A percentile compares a stretch with the other conserved stretches of the same genome.
Evolutionary conservation across 305 asterid species (phyloP).

Genomic region (Fraxinus angustifolia): DNA sequence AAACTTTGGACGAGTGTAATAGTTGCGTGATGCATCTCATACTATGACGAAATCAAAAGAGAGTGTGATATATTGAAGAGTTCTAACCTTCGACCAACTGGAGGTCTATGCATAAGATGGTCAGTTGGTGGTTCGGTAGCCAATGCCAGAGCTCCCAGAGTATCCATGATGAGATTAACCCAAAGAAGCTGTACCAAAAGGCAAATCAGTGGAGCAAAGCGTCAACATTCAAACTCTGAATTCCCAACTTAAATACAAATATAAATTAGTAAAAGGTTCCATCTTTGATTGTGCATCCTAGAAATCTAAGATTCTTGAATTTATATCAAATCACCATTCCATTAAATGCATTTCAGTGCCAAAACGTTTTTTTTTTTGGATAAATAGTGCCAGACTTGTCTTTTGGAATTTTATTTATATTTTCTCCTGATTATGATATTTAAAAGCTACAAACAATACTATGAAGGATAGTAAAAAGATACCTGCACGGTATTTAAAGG

Average conservation of each 20-base stretch:
- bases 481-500: conserved; percentile 97
- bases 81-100: conserved; percentile 88
- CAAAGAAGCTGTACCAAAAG: conserved; percentile 72
- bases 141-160: conserved; percentile 93
- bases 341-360: not conserved
- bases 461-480: conserved; percentile 16
- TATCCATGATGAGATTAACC: conserved; percentile 98
- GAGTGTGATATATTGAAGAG: not conserved
- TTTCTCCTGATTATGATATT: not conserved
- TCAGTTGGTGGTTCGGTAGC: conserved; percentile 99
- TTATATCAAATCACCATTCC: not conserved
- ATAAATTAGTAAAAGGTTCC: not conserved
- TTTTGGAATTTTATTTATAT: not conserved
- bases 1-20: not conserved
- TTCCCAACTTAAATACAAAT: not conserved
- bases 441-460: not conserved
- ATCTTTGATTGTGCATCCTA: not conserved
- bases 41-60: not conserved
- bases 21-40: not conserved
- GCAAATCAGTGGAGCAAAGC: not conserved
- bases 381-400: not conserved
- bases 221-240: not conserved
- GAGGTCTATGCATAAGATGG: conserved; percentile 80
- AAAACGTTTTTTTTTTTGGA: not conserved
- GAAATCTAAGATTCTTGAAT: not conserved